A percentile compares a stretch with the other conserved stretches of the same genome.
These are phyloP conservation scores for Neonectria neomacrospora DNA, from an alignment of 2,329 filamentous ascomycete species.

Conservation along the genomic window DNA sequence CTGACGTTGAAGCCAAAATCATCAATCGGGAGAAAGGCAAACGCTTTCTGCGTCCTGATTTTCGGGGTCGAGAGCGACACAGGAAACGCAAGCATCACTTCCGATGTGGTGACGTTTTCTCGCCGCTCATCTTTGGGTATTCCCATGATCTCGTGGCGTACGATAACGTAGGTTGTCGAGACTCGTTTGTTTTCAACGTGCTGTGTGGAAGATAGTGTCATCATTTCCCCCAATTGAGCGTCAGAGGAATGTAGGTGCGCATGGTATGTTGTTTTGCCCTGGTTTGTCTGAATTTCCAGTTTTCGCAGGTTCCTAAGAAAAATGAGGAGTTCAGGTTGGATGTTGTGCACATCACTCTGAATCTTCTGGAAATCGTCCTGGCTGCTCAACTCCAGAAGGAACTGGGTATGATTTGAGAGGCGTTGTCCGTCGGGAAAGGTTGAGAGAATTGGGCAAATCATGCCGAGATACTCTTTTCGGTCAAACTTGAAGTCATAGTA, in stretches of 20 bases:
- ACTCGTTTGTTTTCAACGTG: background rate
- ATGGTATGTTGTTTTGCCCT: background rate
- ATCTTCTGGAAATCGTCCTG: conserved; percentile 24
- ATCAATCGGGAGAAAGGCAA: conserved; percentile 43
- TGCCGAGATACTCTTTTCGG: conserved; percentile 44
- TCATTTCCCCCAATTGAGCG: background rate
- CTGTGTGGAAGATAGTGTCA: background rate
- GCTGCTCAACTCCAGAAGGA: conserved; percentile 3
- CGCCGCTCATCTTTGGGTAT: conserved; percentile 1
- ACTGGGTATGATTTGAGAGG: conserved; percentile 3
- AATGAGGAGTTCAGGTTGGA: conserved; percentile 45
- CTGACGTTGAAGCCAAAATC: conserved; percentile 30
- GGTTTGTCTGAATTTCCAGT: conserved; percentile 25
- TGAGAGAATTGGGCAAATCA: conserved; percentile 48
- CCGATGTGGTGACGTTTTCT: conserved; percentile 4
- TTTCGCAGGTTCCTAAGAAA: conserved; percentile 45
- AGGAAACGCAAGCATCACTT: conserved; percentile 18
- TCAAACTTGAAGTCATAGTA: conserved; percentile 49
- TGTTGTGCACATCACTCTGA: conserved; percentile 31
- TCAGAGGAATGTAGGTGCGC: background rate
- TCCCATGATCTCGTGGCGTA: background rate
- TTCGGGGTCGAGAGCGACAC: background rate
- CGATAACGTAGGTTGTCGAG: background rate
- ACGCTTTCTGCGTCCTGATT: conserved; percentile 32
- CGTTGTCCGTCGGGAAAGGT: conserved; percentile 38